Evolutionary conservation across 176 grass and related monocot species (phyloP).

Genomic region (Eremochloa ophiuroides): DNA sequence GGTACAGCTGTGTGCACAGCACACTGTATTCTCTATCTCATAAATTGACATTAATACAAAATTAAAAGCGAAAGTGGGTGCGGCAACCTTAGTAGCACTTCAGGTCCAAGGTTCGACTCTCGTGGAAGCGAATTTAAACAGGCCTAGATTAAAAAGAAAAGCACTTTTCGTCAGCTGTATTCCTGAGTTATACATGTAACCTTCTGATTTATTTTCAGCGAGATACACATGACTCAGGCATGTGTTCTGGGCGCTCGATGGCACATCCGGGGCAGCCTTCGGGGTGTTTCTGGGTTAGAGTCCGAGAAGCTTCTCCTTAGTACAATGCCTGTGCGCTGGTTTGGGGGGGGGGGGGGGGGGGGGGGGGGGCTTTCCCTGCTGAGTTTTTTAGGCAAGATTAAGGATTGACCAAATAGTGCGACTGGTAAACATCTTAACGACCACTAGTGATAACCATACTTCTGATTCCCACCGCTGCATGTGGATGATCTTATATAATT

Average conservation of each 20-base stretch:
- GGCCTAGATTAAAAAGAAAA: not conserved
- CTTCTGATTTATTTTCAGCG: not conserved
- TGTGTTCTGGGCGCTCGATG: not conserved
- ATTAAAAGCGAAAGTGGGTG: not conserved
- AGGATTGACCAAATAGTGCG: not conserved
- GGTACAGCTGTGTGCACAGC: not conserved
- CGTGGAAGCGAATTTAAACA: not conserved
- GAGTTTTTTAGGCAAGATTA: not conserved
- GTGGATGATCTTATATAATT: constrained; percentile 3
- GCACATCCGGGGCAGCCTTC: not conserved
- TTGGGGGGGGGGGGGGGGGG: not conserved
- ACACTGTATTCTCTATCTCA: not conserved
- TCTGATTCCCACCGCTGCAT: not conserved
- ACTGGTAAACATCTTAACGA: not conserved
- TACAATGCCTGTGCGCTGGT: not conserved
- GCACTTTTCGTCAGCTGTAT: not conserved
- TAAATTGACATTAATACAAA: not conserved
- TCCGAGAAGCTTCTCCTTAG: not conserved
- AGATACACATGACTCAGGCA: not conserved
- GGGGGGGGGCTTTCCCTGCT: not conserved
- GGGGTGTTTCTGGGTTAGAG: not conserved
- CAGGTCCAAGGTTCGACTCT: not conserved
- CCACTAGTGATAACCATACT: not conserved
- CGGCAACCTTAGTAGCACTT: not conserved
- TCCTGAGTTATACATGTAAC: not conserved